Evolutionary conservation across 306 rosid genomes (phyloP), one percentile per base, ranked within the genome.

Genomic region (Cicer pinnatifidum): DNA sequence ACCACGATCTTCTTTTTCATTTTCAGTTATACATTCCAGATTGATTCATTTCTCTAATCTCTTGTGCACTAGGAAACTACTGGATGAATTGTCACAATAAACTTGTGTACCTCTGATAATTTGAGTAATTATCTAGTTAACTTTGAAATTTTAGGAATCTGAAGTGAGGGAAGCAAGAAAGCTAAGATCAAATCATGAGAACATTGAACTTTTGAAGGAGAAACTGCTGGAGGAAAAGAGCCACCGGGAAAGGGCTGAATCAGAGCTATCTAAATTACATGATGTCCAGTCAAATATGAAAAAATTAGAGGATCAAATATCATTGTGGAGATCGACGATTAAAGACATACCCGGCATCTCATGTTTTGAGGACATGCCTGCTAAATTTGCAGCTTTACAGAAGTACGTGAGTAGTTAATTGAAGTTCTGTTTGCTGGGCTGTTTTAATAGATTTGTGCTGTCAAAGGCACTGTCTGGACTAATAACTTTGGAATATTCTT

Each of bases 161-260:
- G 98, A 91, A 82, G 97, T 91, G 71, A 91, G 87, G 85, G 97
- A 87, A 88, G 97, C 98, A 45, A 86, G 88, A 78, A 94, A 88
- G 85, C 81, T 94, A 76, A 94, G 78, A 86, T 87, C 88, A 46
- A 88, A 89, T 71, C 89, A 84, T 62, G 96, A 92, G 75, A 82
- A 85, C 67, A 48, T 88, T 80, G 93, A 82, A 67, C 82, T 94
- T 77, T 83, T 94, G 83, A 88, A 87, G 81, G 98, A 91, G 84
- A 91, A 91, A 80, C 73, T 94, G 60, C 75, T 81, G 83, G 96
- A 91, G 80, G 97, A 91, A 80, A 94, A 87, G 75, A 51, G 78
- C 78, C 84, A 85, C 56, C 73, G 86, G 67, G 97, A 91, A 89
- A 88, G 88, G 85, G 85, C 85, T 64, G 94, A 94, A 73, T 80